These are phyloP conservation scores for Kalmanozyma brasiliensis DNA, from an alignment of 1,284 basidiomycete species.

Conservation along the genomic window DNA sequence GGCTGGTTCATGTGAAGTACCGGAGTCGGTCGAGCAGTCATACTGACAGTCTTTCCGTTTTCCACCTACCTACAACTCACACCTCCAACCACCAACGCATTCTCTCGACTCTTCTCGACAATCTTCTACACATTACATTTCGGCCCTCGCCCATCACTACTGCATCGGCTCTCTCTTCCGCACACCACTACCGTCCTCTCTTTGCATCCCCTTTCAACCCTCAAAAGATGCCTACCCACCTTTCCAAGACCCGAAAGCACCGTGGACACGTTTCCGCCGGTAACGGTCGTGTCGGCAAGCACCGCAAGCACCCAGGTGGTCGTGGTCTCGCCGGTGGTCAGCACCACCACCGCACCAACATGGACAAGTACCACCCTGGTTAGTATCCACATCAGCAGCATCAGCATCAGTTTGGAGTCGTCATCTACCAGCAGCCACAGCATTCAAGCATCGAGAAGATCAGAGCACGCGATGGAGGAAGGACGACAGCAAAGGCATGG, in stretches of 20 bases:
- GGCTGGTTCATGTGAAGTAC: neutral
- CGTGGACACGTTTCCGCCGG: conserved; percentile 82
- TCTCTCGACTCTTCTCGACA: too few species aligned
- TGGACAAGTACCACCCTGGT: conserved; percentile 69
- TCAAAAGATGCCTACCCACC: conserved; percentile 84
- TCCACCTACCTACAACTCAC: neutral
- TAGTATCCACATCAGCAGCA: conserved; percentile 33
- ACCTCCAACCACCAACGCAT: too few species aligned
- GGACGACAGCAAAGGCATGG: too few species aligned
- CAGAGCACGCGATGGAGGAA: too few species aligned
- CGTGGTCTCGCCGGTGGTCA: conserved; percentile 99
- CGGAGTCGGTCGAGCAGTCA: neutral
- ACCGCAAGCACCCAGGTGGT: conserved; percentile 99
- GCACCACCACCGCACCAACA: conserved; percentile 89
- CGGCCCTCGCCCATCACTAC: neutral
- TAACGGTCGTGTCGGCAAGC: conserved; percentile 99
- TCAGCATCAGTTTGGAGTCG: neutral
- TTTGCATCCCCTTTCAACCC: conserved; percentile 2
- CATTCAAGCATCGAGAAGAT: neutral
- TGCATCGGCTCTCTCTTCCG: neutral
- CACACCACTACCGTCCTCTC: neutral
- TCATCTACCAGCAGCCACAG: conserved; percentile 9
- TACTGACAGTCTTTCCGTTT: conserved; percentile 22
- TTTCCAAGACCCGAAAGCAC: conserved; percentile 97
- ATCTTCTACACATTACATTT: neutral